phyloP scores from a whole-genome alignment of 2,329 filamentous ascomycete species.

The Fusarium irregulare region DNA sequence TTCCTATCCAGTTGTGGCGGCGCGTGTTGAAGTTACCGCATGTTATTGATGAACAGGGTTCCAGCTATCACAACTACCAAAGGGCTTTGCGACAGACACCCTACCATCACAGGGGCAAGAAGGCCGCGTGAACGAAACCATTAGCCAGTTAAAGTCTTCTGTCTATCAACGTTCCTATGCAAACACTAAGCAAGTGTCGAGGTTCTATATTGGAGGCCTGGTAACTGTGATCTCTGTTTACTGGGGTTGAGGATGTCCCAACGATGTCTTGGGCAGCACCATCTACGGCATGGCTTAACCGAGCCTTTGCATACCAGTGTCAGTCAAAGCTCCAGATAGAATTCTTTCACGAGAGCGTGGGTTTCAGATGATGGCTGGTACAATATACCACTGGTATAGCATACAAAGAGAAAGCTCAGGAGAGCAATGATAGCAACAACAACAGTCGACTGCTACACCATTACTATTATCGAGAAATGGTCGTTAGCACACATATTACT shows the following conservation, averaged over 20 bases:
- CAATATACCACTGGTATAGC: background rate
- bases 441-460: background rate
- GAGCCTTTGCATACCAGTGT: background rate
- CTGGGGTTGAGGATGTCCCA: background rate
- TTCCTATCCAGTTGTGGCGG: conserved; percentile 30
- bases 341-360: background rate
- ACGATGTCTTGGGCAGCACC: background rate
- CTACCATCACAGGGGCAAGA: background rate
- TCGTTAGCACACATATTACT: background rate
- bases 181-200: conserved; percentile 3
- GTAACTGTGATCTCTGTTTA: conserved; percentile 4
- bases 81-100: background rate
- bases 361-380: background rate
- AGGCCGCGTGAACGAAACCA: conserved; percentile 12
- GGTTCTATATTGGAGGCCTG: background rate
- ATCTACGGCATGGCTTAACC: background rate
- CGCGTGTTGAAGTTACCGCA: conserved; percentile 31
- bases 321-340: background rate
- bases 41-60: conserved; percentile 39
- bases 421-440: background rate
- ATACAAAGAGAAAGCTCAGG: background rate
- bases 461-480: background rate
- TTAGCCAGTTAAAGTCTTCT: conserved; percentile 23
- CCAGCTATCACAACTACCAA: conserved; percentile 12
- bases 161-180: conserved; percentile 25